phyloP scores from a whole-genome alignment of 2,329 filamentous ascomycete genomes.

The Leptographium procerum region DNA sequence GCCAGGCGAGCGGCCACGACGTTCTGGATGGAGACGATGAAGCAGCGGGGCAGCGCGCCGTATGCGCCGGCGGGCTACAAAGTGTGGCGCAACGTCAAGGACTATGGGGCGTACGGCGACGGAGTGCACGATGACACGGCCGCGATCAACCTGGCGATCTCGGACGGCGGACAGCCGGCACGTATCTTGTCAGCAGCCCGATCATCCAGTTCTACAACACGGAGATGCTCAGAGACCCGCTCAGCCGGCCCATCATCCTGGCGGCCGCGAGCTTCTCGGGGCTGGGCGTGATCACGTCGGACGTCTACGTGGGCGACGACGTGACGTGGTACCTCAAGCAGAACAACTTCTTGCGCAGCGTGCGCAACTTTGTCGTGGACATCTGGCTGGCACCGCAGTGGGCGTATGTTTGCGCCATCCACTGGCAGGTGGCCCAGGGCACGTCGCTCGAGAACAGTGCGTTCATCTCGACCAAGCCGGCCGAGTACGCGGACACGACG shows the following conservation, averaged over 20 bases:
- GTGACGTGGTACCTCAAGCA: conserved; percentile 22
- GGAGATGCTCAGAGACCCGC: conserved; percentile 11
- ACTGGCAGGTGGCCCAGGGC: conserved; percentile 58
- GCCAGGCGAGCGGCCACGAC: no score
- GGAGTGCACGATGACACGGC: conserved; percentile 63
- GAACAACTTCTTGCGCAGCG: conserved; percentile 37
- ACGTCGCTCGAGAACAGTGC: conserved; percentile 45
- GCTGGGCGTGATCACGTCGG: not conserved
- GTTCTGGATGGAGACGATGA: no score
- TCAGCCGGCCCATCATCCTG: conserved; percentile 9
- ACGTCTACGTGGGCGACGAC: conserved; percentile 36
- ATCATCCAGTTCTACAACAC: conserved; percentile 12
- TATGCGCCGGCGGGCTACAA: not conserved
- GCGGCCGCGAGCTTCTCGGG: conserved; percentile 1
- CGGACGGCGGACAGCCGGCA: conserved; percentile 10
- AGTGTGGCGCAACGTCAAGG: conserved; percentile 14
- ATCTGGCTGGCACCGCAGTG: conserved; percentile 30
- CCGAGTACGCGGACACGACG: conserved; percentile 31
- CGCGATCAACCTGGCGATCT: conserved; percentile 56
- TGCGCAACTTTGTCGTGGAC: conserved; percentile 46
- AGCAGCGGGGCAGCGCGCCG: no score
- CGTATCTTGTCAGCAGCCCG: conserved; percentile 9
- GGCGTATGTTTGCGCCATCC: conserved; percentile 33
- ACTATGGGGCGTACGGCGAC: conserved; percentile 56
- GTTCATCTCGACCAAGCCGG: conserved; percentile 33